Base-by-base conservation (phyloP, 257 asterid species). In the Striga asiatica region DNA sequence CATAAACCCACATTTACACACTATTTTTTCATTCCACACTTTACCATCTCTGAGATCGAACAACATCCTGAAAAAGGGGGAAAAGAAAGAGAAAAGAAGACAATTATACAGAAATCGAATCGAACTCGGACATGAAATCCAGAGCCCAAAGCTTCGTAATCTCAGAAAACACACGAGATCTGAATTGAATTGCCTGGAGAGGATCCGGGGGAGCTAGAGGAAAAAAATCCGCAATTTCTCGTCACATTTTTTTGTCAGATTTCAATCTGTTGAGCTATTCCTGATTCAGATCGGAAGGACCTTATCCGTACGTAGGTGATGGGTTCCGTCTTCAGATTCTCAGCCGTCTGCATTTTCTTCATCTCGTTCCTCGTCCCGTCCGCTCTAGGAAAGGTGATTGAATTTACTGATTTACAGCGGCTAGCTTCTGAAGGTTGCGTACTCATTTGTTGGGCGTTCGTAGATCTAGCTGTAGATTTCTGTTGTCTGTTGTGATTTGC, bases 311-410 rank as follows among this genome's bases (percentile, higher is more conserved):
- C 50, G 54, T 43, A 34, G 68, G 71, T 74, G 72, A 83, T 78
- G 94, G 48, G 74, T 60, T 64, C 76, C 67, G 64, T 50, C 31
- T 73, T 56, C 61, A 71, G 81, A 74, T 69, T 67, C 13, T 23
- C 54, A 53, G 27, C 37, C 73, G 34, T 69, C 41, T 69, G 71
- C 56, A 2, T 65, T 58, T 12, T 62, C 58, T 62, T 63, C 56
- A 49, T 41, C 58, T 50, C 61, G 52, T 64, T 71, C 64, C 69
- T 77, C 50, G 72, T 65, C 65, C 47, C 74, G 43, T 69, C 78
- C 16, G 37, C 82, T 9, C 50, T 62, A 9, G 85, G 71, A 66
- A 81, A 78, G 89, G 89, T 78, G 65, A 69, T n/a, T 56, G 20
- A 31, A 48, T 48, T 64, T 54, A 16, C 59, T 35, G n/a, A 32